A percentile compares a stretch with the other conserved stretches of the same genome.
These are phyloP conservation scores for Colletotrichum tamarilloi DNA, from an alignment of 2,329 filamentous ascomycete species.

Conservation along the genomic window DNA sequence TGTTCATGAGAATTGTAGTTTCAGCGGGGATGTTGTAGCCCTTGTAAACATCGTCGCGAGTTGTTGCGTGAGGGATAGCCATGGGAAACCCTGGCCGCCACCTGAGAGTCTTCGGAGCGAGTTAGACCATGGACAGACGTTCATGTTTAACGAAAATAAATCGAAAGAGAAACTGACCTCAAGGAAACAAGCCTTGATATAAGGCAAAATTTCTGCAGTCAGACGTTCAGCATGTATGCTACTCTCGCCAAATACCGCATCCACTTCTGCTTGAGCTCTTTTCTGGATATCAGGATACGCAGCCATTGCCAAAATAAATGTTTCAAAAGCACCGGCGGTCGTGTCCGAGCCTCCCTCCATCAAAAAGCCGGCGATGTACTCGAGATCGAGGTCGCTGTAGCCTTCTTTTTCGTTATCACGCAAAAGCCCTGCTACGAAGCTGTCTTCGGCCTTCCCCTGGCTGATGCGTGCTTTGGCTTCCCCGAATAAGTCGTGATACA, in stretches of 20 bases:
- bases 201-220: constrained; percentile 32
- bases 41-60: constrained; percentile 59
- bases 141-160: too few relatives aligned
- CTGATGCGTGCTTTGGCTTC: background rate
- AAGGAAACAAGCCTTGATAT: constrained; percentile 39
- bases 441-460: constrained; percentile 1
- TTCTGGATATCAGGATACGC: constrained; percentile 36
- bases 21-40: constrained; percentile 60
- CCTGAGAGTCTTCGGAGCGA: constrained; percentile 45
- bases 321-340: constrained; percentile 33
- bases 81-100: constrained; percentile 43
- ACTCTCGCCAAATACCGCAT: constrained; percentile 36
- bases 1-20: constrained; percentile 52
- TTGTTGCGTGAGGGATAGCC: constrained; percentile 59
- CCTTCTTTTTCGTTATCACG: constrained; percentile 27
- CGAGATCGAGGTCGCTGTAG: constrained; percentile 37
- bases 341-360: constrained; percentile 43
- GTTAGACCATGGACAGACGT: background rate
- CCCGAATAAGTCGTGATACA: constrained; percentile 12
- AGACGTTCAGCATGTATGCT: constrained; percentile 46
- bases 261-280: constrained; percentile 43
- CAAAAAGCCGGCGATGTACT: constrained; percentile 36
- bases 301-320: constrained; percentile 41
- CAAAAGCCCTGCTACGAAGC: constrained; percentile 7
- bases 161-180: constrained; percentile 39